Conservation (phyloP, 2,329 filamentous ascomycete genomes). For the Colletotrichum sp. region DNA sequence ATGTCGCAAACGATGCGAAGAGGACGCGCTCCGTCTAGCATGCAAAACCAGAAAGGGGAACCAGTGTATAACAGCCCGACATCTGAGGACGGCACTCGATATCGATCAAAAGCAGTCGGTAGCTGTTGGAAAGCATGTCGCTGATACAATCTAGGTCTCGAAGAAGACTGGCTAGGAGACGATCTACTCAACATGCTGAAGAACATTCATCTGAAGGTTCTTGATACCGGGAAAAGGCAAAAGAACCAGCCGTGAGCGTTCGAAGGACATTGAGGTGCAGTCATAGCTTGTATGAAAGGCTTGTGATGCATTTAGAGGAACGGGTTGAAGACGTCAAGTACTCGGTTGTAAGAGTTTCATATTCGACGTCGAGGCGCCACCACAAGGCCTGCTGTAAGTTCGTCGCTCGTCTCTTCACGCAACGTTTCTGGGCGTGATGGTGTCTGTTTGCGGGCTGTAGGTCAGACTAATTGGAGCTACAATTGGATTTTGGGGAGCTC, state of each 20-base stretch:
- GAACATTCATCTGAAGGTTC: too few species aligned
- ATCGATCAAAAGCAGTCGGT: background rate
- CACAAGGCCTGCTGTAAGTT: background rate
- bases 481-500: too few species aligned
- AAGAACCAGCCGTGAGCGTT: rapidly evolving
- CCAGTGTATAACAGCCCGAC: rapidly evolving
- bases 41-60: rapidly evolving
- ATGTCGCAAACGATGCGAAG: background rate
- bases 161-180: background rate
- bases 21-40: background rate
- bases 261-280: background rate
- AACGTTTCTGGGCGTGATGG: rapidly evolving
- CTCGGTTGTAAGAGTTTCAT: rapidly evolving
- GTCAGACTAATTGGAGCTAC: too few species aligned
- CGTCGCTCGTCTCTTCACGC: background rate
- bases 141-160: rapidly evolving
- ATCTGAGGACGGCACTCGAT: background rate
- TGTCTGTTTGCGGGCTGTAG: background rate
- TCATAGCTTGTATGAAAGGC: rapidly evolving
- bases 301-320: background rate
- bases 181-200: background rate
- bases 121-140: background rate
- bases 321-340: background rate
- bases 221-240: too few species aligned
- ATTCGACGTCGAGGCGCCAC: background rate